Conservation (phyloP, 805 yeast genomes). For the Candida nitratophila region DNA sequence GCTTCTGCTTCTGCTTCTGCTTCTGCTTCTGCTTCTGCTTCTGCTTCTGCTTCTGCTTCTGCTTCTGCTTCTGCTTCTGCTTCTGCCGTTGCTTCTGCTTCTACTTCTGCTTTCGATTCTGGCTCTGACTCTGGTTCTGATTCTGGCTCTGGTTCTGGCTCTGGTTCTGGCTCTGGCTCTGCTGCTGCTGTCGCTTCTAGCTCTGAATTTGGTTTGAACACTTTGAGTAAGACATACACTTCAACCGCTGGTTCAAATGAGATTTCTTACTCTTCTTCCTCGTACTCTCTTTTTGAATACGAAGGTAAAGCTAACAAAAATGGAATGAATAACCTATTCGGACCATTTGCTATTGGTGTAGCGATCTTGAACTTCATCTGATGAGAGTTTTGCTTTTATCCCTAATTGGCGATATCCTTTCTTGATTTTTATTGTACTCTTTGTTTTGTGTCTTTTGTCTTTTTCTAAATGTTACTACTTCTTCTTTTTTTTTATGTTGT, state of each 20-base stretch:
- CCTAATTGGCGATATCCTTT: too few relatives aligned
- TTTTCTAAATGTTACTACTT: too few relatives aligned
- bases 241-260: not conserved
- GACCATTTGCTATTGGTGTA: not conserved
- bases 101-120: not conserved
- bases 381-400: slow-evolving; percentile 37
- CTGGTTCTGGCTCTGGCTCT: not conserved
- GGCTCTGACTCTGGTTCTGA: not conserved
- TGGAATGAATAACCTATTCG: not conserved
- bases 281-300: not conserved
- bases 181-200: not conserved
- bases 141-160: not conserved
- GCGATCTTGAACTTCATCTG: slow-evolving; percentile 39
- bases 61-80: not conserved
- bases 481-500: too few relatives aligned
- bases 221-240: not conserved
- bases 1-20: too few relatives aligned
- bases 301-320: not conserved
- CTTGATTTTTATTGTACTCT: not conserved
- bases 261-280: not conserved
- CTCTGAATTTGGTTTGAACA: not conserved
- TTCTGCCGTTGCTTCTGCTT: not conserved
- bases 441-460: too few relatives aligned
- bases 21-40: not conserved
- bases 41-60: not conserved